Evolutionary conservation across 192 early-diverging fungal genomes (phyloP).

Genomic region (Linnemannia elongata): DNA sequence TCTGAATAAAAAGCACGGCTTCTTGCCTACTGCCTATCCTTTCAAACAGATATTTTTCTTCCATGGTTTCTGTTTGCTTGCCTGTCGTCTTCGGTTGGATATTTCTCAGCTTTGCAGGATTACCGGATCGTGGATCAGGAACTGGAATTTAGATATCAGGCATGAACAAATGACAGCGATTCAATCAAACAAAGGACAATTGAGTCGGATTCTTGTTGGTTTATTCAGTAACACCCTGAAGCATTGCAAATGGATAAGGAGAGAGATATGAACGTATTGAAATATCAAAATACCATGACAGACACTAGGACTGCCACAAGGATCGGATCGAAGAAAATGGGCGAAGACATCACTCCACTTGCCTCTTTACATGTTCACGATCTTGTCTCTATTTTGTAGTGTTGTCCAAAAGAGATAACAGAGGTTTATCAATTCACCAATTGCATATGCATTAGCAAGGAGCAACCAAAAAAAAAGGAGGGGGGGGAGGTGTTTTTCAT

Average conservation of each 20-base stretch:
- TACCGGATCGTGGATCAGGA: no score
- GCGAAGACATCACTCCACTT: background rate
- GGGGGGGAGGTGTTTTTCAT: no score
- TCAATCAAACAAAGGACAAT: background rate
- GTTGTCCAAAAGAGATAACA: background rate
- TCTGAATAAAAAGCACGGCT: slow-evolving; percentile 12
- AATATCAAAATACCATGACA: background rate
- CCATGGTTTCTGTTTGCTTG: background rate
- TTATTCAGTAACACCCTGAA: background rate
- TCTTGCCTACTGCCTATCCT: slow-evolving; percentile 5
- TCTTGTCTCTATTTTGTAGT: slow-evolving; percentile 57
- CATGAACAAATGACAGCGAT: background rate
- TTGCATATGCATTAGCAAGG: background rate
- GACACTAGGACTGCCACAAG: background rate
- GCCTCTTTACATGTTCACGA: slow-evolving; percentile 69
- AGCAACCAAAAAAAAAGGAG: background rate
- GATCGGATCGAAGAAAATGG: background rate
- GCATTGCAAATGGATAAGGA: background rate
- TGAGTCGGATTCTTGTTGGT: background rate
- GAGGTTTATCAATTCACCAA: background rate
- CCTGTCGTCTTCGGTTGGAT: background rate
- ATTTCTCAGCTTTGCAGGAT: no score
- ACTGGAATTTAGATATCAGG: background rate
- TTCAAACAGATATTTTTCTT: slow-evolving; percentile 5
- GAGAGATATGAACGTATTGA: background rate